Conservation (phyloP, 352 stramenopile genomes). For the Phytophthora boehmeriae region DNA sequence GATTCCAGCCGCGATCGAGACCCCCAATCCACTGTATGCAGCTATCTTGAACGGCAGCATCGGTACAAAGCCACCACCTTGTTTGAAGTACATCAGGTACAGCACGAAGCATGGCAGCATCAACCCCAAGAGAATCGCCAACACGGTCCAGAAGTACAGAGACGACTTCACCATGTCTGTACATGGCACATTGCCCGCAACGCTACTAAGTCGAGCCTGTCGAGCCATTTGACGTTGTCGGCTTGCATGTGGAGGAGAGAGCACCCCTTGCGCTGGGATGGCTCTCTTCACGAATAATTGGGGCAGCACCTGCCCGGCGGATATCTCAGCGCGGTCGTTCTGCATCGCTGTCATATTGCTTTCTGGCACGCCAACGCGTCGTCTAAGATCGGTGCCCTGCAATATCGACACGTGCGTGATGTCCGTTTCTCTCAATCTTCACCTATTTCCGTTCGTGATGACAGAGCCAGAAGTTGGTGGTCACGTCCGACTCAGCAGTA, state of each 20-base stretch:
- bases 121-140: slow-evolving; percentile 58
- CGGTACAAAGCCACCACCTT: slow-evolving; percentile 57
- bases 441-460: slow-evolving; percentile 25
- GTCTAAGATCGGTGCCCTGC: neutral
- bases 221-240: slow-evolving; percentile 2
- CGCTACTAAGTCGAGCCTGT: slow-evolving; percentile 10
- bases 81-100: slow-evolving; percentile 68
- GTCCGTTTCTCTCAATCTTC: slow-evolving; percentile 1
- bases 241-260: slow-evolving; percentile 20
- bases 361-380: neutral
- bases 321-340: slow-evolving; percentile 3
- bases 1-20: slow-evolving; percentile 48
- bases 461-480: neutral
- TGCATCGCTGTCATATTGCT: slow-evolving; percentile 18
- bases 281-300: slow-evolving; percentile 20
- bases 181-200: slow-evolving; percentile 20
- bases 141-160: slow-evolving; percentile 61
- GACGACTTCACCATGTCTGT: slow-evolving; percentile 41
- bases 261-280: slow-evolving; percentile 17
- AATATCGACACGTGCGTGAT: neutral
- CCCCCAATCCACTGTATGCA: slow-evolving; percentile 47
- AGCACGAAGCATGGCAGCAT: slow-evolving; percentile 54
- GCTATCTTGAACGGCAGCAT: slow-evolving; percentile 56
- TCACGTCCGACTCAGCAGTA: slow-evolving; percentile 35
- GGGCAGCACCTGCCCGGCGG: slow-evolving; percentile 16